Evolutionary conservation across 106 monocot genomes (phyloP).

Genomic region (Dioscorea dumetorum): DNA sequence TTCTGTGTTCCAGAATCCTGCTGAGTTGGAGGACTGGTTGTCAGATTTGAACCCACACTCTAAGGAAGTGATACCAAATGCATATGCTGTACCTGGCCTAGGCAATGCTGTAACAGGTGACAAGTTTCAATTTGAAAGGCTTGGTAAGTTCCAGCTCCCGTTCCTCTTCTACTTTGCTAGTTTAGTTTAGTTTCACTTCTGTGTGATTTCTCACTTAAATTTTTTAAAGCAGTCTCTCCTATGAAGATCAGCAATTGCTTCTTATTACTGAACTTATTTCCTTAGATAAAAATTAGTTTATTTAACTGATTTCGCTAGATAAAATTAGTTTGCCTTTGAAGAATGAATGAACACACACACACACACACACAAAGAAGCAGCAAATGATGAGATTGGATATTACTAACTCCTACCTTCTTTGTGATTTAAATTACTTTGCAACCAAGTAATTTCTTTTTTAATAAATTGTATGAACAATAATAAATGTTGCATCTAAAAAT

Average conservation of each 20-base stretch:
- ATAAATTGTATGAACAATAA: not conserved
- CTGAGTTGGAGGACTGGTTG: constrained; percentile 83
- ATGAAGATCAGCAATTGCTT: not conserved
- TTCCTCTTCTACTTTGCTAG: not conserved
- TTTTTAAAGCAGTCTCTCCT: no score
- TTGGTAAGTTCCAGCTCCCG: constrained; percentile 39
- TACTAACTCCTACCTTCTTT: not conserved
- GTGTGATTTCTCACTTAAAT: no score
- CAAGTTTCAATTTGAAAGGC: constrained; percentile 88
- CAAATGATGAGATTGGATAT: not conserved
- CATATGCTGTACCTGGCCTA: constrained; percentile 68
- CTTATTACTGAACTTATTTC: not conserved
- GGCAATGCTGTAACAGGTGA: constrained; percentile 55
- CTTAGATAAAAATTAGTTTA: not conserved
- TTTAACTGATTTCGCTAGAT: not conserved
- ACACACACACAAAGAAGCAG: not conserved
- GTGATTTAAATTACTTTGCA: not conserved
- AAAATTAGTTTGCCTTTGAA: not conserved
- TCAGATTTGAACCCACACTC: constrained; percentile 78
- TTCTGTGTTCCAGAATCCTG: constrained; percentile 45
- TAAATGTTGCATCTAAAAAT: no score
- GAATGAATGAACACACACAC: not conserved
- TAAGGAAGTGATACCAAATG: constrained; percentile 70
- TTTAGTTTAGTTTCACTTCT: no score
- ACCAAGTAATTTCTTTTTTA: not conserved